Base-by-base conservation (phyloP, 148 eudicot species). In the Pharnaceum exiguum region DNA sequence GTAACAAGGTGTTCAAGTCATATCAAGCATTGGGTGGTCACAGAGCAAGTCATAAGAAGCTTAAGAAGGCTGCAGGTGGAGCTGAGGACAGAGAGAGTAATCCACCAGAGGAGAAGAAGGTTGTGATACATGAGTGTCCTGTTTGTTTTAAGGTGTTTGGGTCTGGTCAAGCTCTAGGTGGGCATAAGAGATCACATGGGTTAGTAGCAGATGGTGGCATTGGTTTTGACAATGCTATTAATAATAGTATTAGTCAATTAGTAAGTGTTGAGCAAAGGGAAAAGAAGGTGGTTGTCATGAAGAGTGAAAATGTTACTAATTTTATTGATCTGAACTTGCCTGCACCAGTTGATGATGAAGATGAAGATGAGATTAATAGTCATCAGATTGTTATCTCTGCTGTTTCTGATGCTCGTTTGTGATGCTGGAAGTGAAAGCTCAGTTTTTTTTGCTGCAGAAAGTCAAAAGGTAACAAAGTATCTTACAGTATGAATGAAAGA, bases 1-100 rank as follows among this genome's bases (percentile, higher is more conserved):
- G 91, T 44, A 58, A 68, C 43, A 88, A 68, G 52, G 61, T 62
- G n/a, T 84, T 84, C 19, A 50, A 39, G 59, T 84, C 96, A 0
- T 88, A 88, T 51, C 96, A 88, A 48, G 96, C 96, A 1, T 71
- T 88, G 4, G 96, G 96, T 0, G 96, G 96, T 2, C 96, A 84
- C 74, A 71, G 82, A 62, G 86, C 91, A 0, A 88, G 84, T 62
- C 96, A 88, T 74, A 84, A 84, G 67, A 84, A 82, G 36, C 22
- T 42, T 11, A 68, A 69, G 26, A 36, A 37, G 27, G 2, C 39
- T 27, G 21, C 51, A 1, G 18, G 49, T 31, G 28, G 8, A 18
- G 13, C 6, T 17, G 26, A 23, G 36, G 38, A 10, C 18, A 13
- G 5, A 26, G n/a, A 17, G 2, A 21, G 28, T 1, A 24, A 54